Percentiles rank a stretch among this genome's conserved stretches.
Conservation (phyloP, 2,329 filamentous ascomycete species). For the Venturiaceae sp. region DNA sequence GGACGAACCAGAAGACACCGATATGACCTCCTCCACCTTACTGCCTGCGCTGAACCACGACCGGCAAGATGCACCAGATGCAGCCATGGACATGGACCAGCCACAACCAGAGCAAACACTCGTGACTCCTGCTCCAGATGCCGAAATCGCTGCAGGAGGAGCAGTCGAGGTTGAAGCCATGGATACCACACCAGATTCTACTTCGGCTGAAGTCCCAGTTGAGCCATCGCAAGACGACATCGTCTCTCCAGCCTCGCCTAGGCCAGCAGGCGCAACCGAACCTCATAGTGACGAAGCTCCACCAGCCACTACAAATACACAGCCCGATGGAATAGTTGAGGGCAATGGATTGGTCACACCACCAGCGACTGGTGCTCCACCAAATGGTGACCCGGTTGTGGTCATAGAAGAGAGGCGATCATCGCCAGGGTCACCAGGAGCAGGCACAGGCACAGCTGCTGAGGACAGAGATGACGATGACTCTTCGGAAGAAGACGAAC, state of each 20-base stretch:
- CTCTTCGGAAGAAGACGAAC: slow-evolving; percentile 14
- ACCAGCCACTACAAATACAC: not conserved
- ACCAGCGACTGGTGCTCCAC: not conserved
- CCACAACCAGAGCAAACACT: slow-evolving; percentile 14
- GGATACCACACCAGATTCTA: slow-evolving; percentile 26
- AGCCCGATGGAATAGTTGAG: not conserved
- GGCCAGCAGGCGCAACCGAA: not conserved
- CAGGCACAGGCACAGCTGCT: not conserved
- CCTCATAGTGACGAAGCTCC: not conserved
- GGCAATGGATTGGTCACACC: not conserved
- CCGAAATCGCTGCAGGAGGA: slow-evolving; percentile 9
- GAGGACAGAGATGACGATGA: slow-evolving; percentile 23
- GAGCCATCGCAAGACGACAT: not conserved
- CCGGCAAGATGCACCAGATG: slow-evolving; percentile 2
- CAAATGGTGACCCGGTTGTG: not conserved
- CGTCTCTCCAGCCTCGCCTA: not conserved
- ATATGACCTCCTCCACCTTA: slow-evolving; percentile 25
- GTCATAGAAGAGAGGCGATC: not conserved
- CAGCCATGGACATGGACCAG: slow-evolving; percentile 9
- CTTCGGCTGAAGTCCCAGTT: slow-evolving; percentile 11
- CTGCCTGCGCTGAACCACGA: slow-evolving; percentile 15
- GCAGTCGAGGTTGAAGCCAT: slow-evolving; percentile 25
- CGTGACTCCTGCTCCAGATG: slow-evolving; percentile 13
- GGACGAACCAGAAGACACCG: slow-evolving; percentile 17
- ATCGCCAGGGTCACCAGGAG: not conserved